Base-by-base conservation (phyloP, 345 rosid genomes). In the Murraya koenigii region DNA sequence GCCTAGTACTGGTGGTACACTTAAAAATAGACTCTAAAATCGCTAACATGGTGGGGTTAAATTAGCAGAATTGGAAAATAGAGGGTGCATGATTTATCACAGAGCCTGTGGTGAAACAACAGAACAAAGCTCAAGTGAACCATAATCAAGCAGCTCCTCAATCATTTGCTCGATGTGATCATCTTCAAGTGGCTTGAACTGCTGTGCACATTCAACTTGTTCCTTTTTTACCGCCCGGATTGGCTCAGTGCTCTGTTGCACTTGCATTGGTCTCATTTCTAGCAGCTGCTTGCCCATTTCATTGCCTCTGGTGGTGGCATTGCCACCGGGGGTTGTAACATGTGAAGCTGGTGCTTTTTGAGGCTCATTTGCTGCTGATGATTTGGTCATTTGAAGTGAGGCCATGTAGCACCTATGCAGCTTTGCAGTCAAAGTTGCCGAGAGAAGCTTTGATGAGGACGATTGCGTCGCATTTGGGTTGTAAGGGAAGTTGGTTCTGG, bases 131-230 rank as follows among this genome's bases (percentile, higher is more conserved):
- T 96, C 98, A 14, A 94, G 82, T 9, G 98, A 92, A 17, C 99
- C 97, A 32, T 89, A 84, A 60, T 96, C 91, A 76, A 91, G 93
- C 82, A 96, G 79, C 68, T 96, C 98, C 75, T 94, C 90, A 52
- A 96, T 96, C 99, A 96, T 96, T 81, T 96, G 99, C 89, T 92
- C 91, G 5, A 96, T 91, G 79, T 96, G 97, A 77, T 89, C 91
- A 62, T 96, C 99, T 82, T 96, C 99, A 10, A 96, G 89, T 32
- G 90, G 86, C 79, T 79, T 85, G 69, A 86, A 82, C 63, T 70
- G 86, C 70, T 76, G 81, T 26, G 71, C 20, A 20, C 66, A 84
- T 58, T 73, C 83, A 23, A 56, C 85, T 72, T 82, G 83, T 47
- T 76, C 87, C 78, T 81, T 85, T 80, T 86, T 80, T 65, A 82